Evolutionary conservation across 73 alveolate species (phyloP), one percentile per base, ranked within the genome.

Genomic region (Paramecium sonneborni): DNA sequence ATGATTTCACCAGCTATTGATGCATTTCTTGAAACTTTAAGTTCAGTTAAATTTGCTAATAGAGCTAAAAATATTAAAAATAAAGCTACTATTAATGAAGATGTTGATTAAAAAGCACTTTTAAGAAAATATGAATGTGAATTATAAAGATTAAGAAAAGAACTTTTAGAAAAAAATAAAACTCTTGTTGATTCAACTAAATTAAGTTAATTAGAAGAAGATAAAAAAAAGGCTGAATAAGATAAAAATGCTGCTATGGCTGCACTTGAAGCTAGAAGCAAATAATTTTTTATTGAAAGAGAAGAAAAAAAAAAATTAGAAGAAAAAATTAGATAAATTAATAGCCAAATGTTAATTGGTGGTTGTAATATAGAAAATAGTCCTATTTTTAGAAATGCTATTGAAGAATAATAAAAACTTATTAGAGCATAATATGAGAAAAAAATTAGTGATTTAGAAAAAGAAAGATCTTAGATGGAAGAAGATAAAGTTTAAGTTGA

Each of bases 31-130:
- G 99, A 97, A 69, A 94, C 99, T 18, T 87, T 98, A 56, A 95
- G 99, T 2, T 97, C 99, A 34, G 94, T 99, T 57, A 97, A 99
- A 91, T 99, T 99, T 85, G 99, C 99, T n/a, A 98, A 97, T 88
- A 96, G 99, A 72, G 99, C 99, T 32, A 99, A 99, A 93, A 97
- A 98, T 88, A 98, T 99, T 41, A 96, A 96, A 93, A 98, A 97
- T 92, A 90, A 98, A 23, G 99, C 99, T 4, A 95, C 96, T 62
- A 97, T 96, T 39, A 96, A 97, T 91, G 99, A 95, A 86, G 99
- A 98, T 90, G 98, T 98, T 0, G 99, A 98, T 93, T 95, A 97
- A 62, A 95, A 97, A 89, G 96, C 99, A 21, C 89, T 98, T 28
- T 96, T 98, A n/a, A 76, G 98, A 37, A 97, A 97, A 94, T 98